These are phyloP conservation scores for Stephania cephalantha DNA, from an alignment of 164 flowering plant species.

Conservation along the genomic window DNA sequence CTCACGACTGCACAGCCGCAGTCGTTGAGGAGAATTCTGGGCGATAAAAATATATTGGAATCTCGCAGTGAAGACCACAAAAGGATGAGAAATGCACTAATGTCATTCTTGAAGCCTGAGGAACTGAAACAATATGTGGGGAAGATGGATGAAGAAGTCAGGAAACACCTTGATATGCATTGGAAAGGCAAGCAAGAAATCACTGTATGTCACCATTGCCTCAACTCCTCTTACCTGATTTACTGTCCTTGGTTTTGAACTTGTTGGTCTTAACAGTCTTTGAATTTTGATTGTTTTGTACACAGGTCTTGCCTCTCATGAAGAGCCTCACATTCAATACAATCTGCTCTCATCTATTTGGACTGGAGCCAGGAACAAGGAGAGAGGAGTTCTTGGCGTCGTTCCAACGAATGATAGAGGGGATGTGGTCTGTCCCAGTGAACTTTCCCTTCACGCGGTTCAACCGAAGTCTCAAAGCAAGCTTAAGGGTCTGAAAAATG, in stretches of 20 bases:
- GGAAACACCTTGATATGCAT: conserved; percentile 15
- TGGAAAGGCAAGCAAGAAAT: conserved; percentile 16
- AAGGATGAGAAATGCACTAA: conserved; percentile 22
- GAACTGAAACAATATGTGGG: conserved; percentile 21
- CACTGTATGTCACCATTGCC: conserved; percentile 15
- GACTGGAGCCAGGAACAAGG: conserved; percentile 33
- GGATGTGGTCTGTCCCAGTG: conserved; percentile 59
- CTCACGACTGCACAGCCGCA: conserved; percentile 25
- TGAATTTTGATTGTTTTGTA: not conserved
- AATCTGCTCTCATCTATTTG: conserved; percentile 50
- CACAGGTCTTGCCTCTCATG: conserved; percentile 54
- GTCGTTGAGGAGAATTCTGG: conserved; percentile 24
- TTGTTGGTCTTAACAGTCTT: not conserved
- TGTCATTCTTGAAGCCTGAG: conserved; percentile 26
- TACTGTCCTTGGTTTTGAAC: not conserved
- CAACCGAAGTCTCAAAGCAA: conserved; percentile 49
- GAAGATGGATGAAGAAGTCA: conserved; percentile 24
- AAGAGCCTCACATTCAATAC: conserved; percentile 65
- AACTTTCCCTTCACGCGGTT: conserved; percentile 61
- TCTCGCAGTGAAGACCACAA: conserved; percentile 25
- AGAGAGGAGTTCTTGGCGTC: conserved; percentile 27
- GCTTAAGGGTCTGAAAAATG: conserved; percentile 24
- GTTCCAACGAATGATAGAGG: conserved; percentile 47
- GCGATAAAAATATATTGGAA: conserved; percentile 24
- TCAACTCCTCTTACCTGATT: not conserved